Conservation (phyloP, 129 eudicot species). For the Lonicera japonica region DNA sequence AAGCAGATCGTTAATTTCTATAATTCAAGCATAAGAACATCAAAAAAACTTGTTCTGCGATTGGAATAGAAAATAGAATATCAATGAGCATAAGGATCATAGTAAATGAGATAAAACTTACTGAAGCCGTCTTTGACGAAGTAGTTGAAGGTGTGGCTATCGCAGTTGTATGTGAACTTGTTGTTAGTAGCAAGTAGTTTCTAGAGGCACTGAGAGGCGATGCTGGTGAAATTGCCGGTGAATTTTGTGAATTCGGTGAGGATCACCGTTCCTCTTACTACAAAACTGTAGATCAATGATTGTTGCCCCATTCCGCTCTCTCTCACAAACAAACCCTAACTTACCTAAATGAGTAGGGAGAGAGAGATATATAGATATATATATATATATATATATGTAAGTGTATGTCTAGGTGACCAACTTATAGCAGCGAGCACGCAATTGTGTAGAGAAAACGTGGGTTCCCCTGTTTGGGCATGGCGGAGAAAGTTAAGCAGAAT, state of each 20-base stretch:
- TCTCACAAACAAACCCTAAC: slow-evolving; percentile 25
- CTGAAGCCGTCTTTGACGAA: slow-evolving; percentile 89
- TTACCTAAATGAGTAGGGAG: slow-evolving; percentile 2
- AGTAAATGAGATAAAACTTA: slow-evolving; percentile 26
- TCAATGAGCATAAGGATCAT: slow-evolving; percentile 13
- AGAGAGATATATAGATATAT: neutral
- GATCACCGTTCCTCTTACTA: slow-evolving; percentile 76
- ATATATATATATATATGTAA: neutral
- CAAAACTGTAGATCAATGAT: slow-evolving; percentile 90
- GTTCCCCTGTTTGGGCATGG: no score
- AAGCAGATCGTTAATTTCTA: no score
- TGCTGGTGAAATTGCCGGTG: slow-evolving; percentile 75
- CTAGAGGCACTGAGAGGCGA: slow-evolving; percentile 88
- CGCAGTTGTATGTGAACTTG: slow-evolving; percentile 84
- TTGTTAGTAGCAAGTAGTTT: slow-evolving; percentile 82
- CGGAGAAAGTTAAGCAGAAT: no score
- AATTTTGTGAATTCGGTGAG: slow-evolving; percentile 74
- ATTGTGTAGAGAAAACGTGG: no score
- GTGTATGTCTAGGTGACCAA: no score
- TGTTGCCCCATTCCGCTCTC: slow-evolving; percentile 64
- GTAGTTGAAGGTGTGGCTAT: no score
- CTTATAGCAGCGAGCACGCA: no score
- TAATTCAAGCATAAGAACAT: no score
- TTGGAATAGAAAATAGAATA: neutral
- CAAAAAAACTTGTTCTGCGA: no score